Evolutionary conservation across 2,329 filamentous ascomycete genomes (phyloP), one percentile per base, ranked within the genome.

Genomic region (Exophiala mesophila): DNA sequence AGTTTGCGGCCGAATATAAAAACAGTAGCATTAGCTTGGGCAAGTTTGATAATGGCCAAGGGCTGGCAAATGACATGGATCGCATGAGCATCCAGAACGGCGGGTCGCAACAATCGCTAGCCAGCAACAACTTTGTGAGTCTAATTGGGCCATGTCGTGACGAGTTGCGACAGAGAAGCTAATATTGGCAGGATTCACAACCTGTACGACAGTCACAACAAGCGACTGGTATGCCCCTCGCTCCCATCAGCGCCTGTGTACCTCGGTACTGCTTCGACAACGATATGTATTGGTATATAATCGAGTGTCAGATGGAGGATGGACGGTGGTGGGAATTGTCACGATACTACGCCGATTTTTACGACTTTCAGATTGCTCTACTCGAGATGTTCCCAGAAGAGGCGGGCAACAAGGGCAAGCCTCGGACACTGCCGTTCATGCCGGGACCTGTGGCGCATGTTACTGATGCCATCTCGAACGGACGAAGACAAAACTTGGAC

Each of bases 1-100:
- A 94, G 69, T 96, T 96, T 88, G 89, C 92, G 1, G 90, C 90
- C 42, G 90, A 96, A 52, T 98, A 98, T 69, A 98, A 98, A 72
- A 96, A 97, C 63, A 95, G 89, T 63, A 97, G 92, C 67, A 97
- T 98, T 61, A 90, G 89, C 0, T 71, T 98, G 30, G 92, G 92
- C 54, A 94, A 90, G 66, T 90, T 94, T 55, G 87, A 90, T 43
- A 62, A 60, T 52, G 48, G 52, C 17, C 50, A 58, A 36, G 74
- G 77, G 53, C 69, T 90, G 57, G 83, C 83, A 45, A 76, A 83
- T 52, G 76, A 77, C 39, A 82, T 87, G 76, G 80, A 88, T 56
- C 77, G 86, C 33, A 79, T 94, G 83, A 94, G 86, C 57, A 61
- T 94, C 45, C 77, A 77, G 56, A 69, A 71, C 65, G 33, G 33